phyloP scores from a whole-genome alignment of 306 rosid genomes.

The Carpinus viminea region DNA sequence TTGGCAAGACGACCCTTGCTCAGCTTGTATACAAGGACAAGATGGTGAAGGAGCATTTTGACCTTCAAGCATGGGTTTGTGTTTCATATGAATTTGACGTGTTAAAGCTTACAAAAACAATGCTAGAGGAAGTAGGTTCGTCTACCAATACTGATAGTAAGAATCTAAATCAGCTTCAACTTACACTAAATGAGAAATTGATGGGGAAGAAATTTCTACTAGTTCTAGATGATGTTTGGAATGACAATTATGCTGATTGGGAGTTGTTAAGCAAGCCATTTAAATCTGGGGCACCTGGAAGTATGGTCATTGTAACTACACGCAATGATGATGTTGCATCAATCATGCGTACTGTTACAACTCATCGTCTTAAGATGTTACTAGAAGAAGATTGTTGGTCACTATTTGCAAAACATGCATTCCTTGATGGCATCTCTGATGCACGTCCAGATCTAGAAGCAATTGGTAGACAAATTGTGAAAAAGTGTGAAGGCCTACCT shows the following conservation, averaged over 20 bases:
- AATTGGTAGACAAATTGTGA: constrained; percentile 15
- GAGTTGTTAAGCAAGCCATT: constrained; percentile 5
- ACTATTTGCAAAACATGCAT: constrained; percentile 19
- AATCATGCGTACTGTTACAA: constrained; percentile 3
- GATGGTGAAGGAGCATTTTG: too few species aligned
- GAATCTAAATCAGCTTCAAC: too few species aligned
- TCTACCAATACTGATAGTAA: too few species aligned
- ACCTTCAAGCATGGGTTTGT: too few species aligned
- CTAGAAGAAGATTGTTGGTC: constrained; percentile 24
- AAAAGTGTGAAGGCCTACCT: constrained; percentile 25
- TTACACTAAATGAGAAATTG: too few species aligned
- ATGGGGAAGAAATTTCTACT: too few species aligned
- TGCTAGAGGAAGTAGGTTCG: not conserved
- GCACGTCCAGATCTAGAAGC: constrained; percentile 5
- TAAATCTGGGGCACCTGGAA: constrained; percentile 5
- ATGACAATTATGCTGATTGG: too few species aligned
- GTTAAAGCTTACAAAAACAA: too few species aligned
- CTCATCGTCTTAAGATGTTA: not conserved
- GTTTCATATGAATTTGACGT: too few species aligned
- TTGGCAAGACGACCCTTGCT: too few species aligned
- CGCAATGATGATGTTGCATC: constrained; percentile 11
- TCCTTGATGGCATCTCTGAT: not conserved
- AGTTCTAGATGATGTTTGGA: too few species aligned
- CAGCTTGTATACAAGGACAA: too few species aligned
- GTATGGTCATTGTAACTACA: constrained; percentile 22